Conservation (phyloP, 495 filamentous ascomycete species). For the Pyrenopolyporus hunteri region DNA sequence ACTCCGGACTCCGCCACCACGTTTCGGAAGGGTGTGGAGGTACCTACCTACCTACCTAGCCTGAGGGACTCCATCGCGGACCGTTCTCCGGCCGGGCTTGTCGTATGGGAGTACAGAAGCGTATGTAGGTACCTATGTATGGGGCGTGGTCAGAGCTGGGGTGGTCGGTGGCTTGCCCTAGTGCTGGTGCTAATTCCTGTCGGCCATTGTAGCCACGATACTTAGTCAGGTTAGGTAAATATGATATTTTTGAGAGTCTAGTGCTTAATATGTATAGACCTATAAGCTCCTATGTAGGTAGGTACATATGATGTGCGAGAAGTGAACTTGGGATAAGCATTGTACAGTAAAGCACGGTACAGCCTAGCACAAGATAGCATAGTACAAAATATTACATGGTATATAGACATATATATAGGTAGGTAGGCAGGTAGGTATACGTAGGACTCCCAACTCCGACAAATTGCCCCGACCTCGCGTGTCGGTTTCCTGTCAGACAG, state of each 20-base stretch:
- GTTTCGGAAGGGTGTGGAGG: not conserved
- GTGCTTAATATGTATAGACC: no score
- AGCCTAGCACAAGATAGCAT: no score
- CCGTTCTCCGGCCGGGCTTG: not conserved
- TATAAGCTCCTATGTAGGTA: no score
- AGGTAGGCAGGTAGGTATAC: conserved; percentile 2
- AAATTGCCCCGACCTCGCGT: not conserved
- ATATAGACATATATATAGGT: not conserved
- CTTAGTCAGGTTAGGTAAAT: no score
- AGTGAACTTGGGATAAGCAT: no score
- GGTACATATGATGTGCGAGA: no score
- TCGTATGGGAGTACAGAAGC: not conserved
- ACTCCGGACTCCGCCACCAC: not conserved
- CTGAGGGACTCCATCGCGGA: not conserved
- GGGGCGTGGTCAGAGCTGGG: not conserved
- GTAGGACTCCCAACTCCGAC: not conserved
- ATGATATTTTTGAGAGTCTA: no score
- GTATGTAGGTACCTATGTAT: not conserved
- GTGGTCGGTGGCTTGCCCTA: no score
- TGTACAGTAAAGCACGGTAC: no score
- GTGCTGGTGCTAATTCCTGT: no score
- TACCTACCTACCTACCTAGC: not conserved
- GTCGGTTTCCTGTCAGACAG: not conserved
- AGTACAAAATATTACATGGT: not conserved
- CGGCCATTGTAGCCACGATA: no score